These are phyloP conservation scores for Phialemonium atrogriseum DNA, from an alignment of 2,329 filamentous ascomycete genomes.

Conservation along the genomic window DNA sequence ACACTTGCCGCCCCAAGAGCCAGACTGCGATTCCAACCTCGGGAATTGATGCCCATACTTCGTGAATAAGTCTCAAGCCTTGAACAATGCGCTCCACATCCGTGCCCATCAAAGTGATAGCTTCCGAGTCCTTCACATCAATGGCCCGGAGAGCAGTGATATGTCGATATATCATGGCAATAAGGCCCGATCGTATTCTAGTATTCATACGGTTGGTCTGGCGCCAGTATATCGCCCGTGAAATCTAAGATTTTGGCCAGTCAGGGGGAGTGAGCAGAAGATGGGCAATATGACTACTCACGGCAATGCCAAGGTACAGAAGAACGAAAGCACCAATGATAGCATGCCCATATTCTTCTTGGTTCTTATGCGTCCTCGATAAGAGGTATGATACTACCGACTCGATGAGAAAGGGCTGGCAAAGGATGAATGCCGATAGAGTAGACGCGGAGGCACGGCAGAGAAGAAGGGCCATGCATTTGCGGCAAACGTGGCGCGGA, in stretches of 20 bases:
- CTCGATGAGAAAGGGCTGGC: constrained; percentile 11
- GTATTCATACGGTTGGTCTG: constrained; percentile 23
- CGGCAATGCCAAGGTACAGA: constrained; percentile 1
- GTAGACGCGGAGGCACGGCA: constrained; percentile 8
- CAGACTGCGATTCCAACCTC: constrained; percentile 20
- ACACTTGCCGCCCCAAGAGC: constrained; percentile 20
- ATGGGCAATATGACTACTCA: background rate
- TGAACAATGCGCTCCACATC: constrained; percentile 22
- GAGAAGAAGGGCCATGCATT: constrained; percentile 5
- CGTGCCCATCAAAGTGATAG: constrained; percentile 24
- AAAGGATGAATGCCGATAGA: constrained; percentile 7
- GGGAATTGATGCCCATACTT: constrained; percentile 18
- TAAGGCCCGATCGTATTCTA: constrained; percentile 25
- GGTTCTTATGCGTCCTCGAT: background rate
- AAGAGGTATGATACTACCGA: constrained; percentile 2
- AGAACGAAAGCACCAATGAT: background rate
- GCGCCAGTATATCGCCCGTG: constrained; percentile 14
- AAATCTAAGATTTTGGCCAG: background rate
- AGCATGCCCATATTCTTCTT: background rate
- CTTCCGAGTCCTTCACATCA: constrained; percentile 9
- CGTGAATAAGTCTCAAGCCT: constrained; percentile 15
- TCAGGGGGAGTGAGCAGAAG: background rate
- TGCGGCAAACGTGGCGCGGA: constrained; percentile 2
- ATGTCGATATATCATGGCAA: constrained; percentile 25
- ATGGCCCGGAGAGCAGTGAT: constrained; percentile 14